Percentiles rank a stretch among this genome's conserved stretches.
These are phyloP conservation scores for Lomentospora prolificans DNA, from an alignment of 2,329 filamentous ascomycete species.

Conservation along the genomic window DNA sequence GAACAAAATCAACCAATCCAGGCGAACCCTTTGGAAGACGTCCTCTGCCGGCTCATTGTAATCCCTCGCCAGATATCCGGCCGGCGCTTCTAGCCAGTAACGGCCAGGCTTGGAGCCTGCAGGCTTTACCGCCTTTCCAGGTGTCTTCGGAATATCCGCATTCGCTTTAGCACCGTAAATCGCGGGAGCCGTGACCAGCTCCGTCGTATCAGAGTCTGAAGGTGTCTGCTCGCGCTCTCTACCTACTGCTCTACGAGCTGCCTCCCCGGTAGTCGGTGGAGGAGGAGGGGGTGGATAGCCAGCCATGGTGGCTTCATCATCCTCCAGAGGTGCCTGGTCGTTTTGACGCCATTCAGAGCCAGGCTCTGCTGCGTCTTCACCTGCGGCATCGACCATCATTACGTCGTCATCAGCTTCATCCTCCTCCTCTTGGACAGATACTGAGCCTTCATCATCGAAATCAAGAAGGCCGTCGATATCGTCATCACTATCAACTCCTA, in stretches of 20 bases:
- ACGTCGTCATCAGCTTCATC: constrained; percentile 46
- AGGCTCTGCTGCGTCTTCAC: constrained; percentile 31
- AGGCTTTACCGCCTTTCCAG: constrained; percentile 39
- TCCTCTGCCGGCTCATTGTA: constrained; percentile 69
- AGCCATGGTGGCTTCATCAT: constrained; percentile 67
- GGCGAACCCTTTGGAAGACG: constrained; percentile 74
- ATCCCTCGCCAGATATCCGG: constrained; percentile 53
- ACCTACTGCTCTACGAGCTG: constrained; percentile 29
- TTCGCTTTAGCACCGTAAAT: constrained; percentile 52
- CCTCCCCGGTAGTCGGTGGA: constrained; percentile 39
- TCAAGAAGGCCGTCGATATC: constrained; percentile 20
- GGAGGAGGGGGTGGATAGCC: constrained; percentile 59
- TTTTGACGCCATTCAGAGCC: constrained; percentile 41
- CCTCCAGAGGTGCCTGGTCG: constrained; percentile 57
- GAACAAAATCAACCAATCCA: constrained; percentile 92
- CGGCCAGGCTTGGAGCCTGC: constrained; percentile 48
- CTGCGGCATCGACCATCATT: constrained; percentile 45
- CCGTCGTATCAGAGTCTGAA: constrained; percentile 63
- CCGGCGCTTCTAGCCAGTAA: constrained; percentile 81
- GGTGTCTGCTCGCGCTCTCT: constrained; percentile 55
- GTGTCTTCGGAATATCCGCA: constrained; percentile 73
- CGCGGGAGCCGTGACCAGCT: constrained; percentile 50
- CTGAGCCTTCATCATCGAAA: constrained; percentile 28
- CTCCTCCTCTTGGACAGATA: constrained; percentile 25
- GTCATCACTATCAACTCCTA: constrained; percentile 31